Percentiles rank a stretch among this genome's conserved stretches.
phyloP scores from a whole-genome alignment of 139 green algal genomes.

The Asterochloris erici region DNA sequence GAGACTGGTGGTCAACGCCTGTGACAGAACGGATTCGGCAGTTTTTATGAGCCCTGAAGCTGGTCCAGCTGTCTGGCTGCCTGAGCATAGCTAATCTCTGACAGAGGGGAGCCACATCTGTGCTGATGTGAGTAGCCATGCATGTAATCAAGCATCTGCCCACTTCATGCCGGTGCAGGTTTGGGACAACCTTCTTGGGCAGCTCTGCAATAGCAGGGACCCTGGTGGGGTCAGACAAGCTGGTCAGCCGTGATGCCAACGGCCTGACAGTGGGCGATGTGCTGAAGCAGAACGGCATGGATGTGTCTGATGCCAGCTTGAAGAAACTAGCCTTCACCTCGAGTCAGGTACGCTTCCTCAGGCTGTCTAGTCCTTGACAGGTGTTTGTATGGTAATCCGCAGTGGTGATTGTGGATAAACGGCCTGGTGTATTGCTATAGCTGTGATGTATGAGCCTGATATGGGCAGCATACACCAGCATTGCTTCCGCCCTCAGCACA shows the following conservation, averaged over 20 bases:
- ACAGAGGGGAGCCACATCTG: too few species aligned
- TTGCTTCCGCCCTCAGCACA: too few species aligned
- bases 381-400: neutral
- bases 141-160: too few species aligned
- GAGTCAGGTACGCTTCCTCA: slow-evolving; percentile 15
- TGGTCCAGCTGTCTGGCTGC: too few species aligned
- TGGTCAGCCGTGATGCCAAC: slow-evolving; percentile 42
- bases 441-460: too few species aligned
- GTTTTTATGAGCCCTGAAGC: too few species aligned
- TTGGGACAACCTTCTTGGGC: slow-evolving; percentile 90
- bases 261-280: slow-evolving; percentile 56
- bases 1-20: too few species aligned
- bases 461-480: too few species aligned
- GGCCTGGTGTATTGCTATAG: too few species aligned
- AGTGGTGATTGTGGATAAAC: neutral
- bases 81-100: too few species aligned
- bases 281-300: slow-evolving; percentile 38
- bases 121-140: too few species aligned
- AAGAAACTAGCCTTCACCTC: neutral
- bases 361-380: neutral
- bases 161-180: slow-evolving; percentile 33
- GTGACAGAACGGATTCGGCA: too few species aligned
- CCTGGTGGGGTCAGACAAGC: slow-evolving; percentile 50
- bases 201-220: slow-evolving; percentile 67
- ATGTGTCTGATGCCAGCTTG: slow-evolving; percentile 26